phyloP scores from a whole-genome alignment of 805 yeast species.

The Schwanniomyces occidentalis region DNA sequence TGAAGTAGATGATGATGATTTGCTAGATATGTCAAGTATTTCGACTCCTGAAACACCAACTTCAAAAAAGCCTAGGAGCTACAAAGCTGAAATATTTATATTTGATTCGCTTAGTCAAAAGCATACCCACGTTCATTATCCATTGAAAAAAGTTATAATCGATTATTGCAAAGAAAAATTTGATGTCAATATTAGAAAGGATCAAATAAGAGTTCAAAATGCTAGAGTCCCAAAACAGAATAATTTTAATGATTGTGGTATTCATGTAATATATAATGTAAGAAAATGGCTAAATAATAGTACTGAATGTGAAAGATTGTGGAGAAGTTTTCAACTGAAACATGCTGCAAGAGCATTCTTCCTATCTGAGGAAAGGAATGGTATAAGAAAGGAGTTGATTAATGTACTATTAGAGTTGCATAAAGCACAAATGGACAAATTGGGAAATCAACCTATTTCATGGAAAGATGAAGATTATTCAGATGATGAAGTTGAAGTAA shows the following conservation, averaged over 20 bases:
- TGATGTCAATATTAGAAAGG: slow-evolving; percentile 44
- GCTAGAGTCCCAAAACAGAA: slow-evolving; percentile 78
- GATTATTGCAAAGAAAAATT: slow-evolving; percentile 71
- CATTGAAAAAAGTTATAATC: slow-evolving; percentile 59
- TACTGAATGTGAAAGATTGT: slow-evolving; percentile 45
- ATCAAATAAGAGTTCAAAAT: slow-evolving; percentile 47
- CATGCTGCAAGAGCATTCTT: slow-evolving; percentile 18
- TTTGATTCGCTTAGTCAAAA: slow-evolving; percentile 75
- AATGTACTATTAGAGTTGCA: slow-evolving; percentile 24
- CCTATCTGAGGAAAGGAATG: slow-evolving; percentile 27
- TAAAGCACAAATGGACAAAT: slow-evolving; percentile 11
- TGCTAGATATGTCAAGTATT: slow-evolving; percentile 1
- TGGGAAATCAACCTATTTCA: neutral
- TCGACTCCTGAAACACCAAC: neutral
- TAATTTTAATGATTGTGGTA: slow-evolving; percentile 92
- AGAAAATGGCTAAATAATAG: slow-evolving; percentile 56
- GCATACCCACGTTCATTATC: slow-evolving; percentile 51
- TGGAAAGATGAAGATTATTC: slow-evolving; percentile 6
- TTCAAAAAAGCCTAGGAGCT: slow-evolving; percentile 3
- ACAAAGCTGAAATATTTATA: slow-evolving; percentile 48
- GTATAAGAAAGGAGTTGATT: slow-evolving; percentile 27
- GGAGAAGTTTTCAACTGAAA: slow-evolving; percentile 34
- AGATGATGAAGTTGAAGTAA: slow-evolving; percentile 21
- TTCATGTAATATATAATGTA: slow-evolving; percentile 80
- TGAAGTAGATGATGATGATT: slow-evolving; percentile 2